Percentiles rank a stretch among this genome's conserved stretches.
These are phyloP conservation scores for Pythium oligandrum DNA, from an alignment of 352 stramenopile species.

Conservation along the genomic window DNA sequence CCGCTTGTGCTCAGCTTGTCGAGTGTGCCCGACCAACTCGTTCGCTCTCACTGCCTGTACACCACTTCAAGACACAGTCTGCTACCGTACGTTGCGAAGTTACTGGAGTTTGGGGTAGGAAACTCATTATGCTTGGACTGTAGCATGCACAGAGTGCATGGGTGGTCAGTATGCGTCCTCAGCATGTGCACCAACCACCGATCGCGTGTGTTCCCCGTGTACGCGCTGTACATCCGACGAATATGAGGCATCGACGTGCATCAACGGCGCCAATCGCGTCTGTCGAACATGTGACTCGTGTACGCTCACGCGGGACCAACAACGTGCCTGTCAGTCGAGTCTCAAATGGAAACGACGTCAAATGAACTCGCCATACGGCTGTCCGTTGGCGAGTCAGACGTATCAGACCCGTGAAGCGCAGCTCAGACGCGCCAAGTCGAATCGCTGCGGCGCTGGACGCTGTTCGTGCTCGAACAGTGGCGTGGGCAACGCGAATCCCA, in stretches of 20 bases:
- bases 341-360: constrained; percentile 56
- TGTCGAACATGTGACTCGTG: constrained; percentile 76
- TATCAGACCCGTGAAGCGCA: constrained; percentile 60
- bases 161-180: constrained; percentile 36
- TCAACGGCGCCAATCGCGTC: constrained; percentile 47
- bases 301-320: constrained; percentile 50
- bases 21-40: constrained; percentile 52
- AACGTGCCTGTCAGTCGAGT: constrained; percentile 44
- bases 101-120: background rate
- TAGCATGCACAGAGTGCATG: constrained; percentile 68
- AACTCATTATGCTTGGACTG: background rate
- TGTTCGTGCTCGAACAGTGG: constrained; percentile 66
- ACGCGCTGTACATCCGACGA: constrained; percentile 66
- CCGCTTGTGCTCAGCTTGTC: constrained; percentile 49
- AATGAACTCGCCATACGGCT: constrained; percentile 69
- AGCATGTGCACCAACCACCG: constrained; percentile 40
- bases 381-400: constrained; percentile 35
- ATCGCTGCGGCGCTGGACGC: constrained; percentile 58
- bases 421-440: constrained; percentile 64
- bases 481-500: constrained; percentile 71
- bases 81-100: constrained; percentile 47
- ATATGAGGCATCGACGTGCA: constrained; percentile 58
- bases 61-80: constrained; percentile 48
- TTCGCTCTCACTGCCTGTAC: constrained; percentile 47
- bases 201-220: constrained; percentile 59